Evolutionary conservation across 139 green algal genomes (phyloP).

Genomic region (Chlorella sp.): DNA sequence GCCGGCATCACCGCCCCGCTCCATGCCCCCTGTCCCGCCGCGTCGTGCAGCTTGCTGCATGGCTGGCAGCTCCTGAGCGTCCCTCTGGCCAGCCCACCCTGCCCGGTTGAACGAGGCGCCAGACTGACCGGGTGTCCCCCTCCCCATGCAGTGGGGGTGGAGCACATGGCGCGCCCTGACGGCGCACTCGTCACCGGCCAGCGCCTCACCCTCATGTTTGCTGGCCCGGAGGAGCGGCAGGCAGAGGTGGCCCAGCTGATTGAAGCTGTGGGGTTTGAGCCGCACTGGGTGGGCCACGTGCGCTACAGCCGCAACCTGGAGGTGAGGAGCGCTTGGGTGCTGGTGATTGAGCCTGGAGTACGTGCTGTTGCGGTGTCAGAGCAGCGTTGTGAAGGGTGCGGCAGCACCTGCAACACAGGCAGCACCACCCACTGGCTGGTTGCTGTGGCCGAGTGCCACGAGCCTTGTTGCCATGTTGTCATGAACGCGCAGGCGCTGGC

Average conservation of each 20-base stretch:
- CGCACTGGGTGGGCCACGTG: conserved; percentile 42
- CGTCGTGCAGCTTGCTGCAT: background rate
- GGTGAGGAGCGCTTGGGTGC: background rate
- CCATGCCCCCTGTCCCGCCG: background rate
- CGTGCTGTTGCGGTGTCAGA: background rate
- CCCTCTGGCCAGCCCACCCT: too few species aligned
- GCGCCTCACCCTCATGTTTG: conserved; percentile 43
- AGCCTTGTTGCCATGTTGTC: too few species aligned
- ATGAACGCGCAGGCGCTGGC: background rate
- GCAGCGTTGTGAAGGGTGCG: too few species aligned
- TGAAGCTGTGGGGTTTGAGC: conserved; percentile 31
- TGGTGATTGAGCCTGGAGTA: too few species aligned
- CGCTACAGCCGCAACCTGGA: conserved; percentile 51
- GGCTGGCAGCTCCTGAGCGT: too few species aligned
- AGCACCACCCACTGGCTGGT: too few species aligned
- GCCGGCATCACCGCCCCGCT: too few species aligned
- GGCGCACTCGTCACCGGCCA: conserved; percentile 11
- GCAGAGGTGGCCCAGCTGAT: conserved; percentile 31
- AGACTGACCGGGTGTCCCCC: too few species aligned
- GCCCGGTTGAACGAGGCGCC: too few species aligned
- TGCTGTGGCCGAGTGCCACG: too few species aligned
- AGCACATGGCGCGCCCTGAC: conserved; percentile 35
- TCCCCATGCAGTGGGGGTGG: background rate
- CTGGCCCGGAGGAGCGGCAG: conserved; percentile 13
- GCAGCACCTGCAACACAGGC: too few species aligned